Evolutionary conservation across 192 early-diverging fungal species (phyloP), one percentile per base, ranked within the genome.

Genomic region (Entomortierella parvispora): DNA sequence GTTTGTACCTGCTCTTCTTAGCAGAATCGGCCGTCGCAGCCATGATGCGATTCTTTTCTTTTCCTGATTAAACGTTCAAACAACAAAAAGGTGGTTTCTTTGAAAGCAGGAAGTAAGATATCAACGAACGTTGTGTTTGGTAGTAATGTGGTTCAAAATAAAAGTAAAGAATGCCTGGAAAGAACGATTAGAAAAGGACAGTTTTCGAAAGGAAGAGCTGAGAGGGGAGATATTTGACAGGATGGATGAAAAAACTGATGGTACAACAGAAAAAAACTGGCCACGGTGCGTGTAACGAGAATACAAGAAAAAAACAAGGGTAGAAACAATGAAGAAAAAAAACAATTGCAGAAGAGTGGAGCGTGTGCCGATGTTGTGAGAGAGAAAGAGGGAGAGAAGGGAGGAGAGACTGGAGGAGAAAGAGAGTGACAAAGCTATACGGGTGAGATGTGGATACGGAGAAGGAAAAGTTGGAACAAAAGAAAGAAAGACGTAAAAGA

Each of bases 1-100:
- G 37, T 40, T 40, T 40, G 5, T 62, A 69, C 74, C 66, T 69
- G 65, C 74, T 63, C 74, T 68, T 79, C 67, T 68, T 70, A 53
- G 53, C 76, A 65, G 67, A 69, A 52, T 70, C 76, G 51, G 52
- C 61, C 20, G 62, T 65, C 9, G 76, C 63, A 46, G 67, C 62
- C 66, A 67, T 69, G n/a, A n/a, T n/a, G n/a, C n/a, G n/a, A n/a
- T n/a, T n/a, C n/a, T n/a, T n/a, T n/a, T n/a, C n/a, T n/a, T n/a
- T n/a, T 68, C 4, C 22, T 23, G 37, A 54, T 15, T 56, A 31
- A 45, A 49, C 32, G 37, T 28, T 28, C 18, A 17, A 3, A 4
- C 49, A 17, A 31, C 44, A 26, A 32, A 49, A 10, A 49, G 43
- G 40, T 22, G n/a, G n/a, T n/a, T n/a, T n/a, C n/a, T n/a, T n/a